Conservation (phyloP, 805 yeast species). For the Saturnispora mendoncae region DNA sequence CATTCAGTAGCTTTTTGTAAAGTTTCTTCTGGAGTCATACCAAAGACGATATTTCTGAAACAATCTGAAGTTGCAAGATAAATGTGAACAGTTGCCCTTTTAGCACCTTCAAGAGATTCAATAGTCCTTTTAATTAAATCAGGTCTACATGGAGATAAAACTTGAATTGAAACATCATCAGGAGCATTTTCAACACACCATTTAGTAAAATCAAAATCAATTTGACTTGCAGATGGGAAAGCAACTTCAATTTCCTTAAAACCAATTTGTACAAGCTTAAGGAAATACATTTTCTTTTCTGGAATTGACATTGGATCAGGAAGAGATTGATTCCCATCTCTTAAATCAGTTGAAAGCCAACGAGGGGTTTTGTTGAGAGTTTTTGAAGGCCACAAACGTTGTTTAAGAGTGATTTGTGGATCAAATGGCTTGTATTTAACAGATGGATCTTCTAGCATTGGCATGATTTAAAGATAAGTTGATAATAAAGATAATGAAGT, state of each 20-base stretch:
- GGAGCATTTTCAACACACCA: constrained; percentile 69
- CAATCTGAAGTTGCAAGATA: constrained; percentile 71
- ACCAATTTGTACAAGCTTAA: constrained; percentile 61
- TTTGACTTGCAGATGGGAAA: constrained; percentile 73
- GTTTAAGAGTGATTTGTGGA: constrained; percentile 42
- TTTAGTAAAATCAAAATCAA: constrained; percentile 73
- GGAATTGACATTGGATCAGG: constrained; percentile 81
- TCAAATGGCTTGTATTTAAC: constrained; percentile 52
- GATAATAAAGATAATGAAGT: neutral
- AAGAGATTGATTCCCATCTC: constrained; percentile 79
- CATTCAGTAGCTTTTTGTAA: constrained; percentile 53
- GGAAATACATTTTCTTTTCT: constrained; percentile 66
- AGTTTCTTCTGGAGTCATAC: constrained; percentile 50
- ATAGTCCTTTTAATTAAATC: constrained; percentile 63
- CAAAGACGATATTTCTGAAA: constrained; percentile 65
- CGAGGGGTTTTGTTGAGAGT: constrained; percentile 57
- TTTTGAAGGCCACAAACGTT: constrained; percentile 64
- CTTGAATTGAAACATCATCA: constrained; percentile 68
- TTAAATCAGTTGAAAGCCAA: constrained; percentile 75
- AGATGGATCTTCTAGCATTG: constrained; percentile 50
- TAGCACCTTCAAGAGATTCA: constrained; percentile 66
- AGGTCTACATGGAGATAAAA: constrained; percentile 67
- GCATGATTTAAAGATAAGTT: constrained; percentile 12
- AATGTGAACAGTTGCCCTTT: constrained; percentile 65
- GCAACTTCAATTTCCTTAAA: constrained; percentile 80